Evolutionary conservation across 2,329 filamentous ascomycete genomes (phyloP).

Genomic region (Fusarium denticulatum): DNA sequence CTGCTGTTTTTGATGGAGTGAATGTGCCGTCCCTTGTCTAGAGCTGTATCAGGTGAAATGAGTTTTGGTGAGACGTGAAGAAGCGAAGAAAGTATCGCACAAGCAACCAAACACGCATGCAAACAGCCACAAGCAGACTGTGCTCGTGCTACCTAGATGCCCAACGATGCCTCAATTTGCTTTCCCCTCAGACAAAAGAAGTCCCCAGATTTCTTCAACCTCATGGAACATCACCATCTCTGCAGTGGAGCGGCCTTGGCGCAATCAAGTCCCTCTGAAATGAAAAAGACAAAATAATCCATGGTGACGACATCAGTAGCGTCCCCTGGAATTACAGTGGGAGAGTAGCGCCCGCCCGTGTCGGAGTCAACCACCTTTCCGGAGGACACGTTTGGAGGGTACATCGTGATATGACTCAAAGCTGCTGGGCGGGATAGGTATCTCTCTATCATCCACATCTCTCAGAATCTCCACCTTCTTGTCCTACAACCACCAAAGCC

Average conservation of each 20-base stretch:
- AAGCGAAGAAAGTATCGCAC: constrained; percentile 4
- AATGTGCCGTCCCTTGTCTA: background rate
- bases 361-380: constrained; percentile 31
- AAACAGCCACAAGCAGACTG: background rate
- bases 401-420: background rate
- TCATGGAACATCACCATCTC: constrained; percentile 21
- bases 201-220: background rate
- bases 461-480: constrained; percentile 28
- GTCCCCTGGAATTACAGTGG: constrained; percentile 38
- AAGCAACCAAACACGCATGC: background rate
- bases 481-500: constrained; percentile 31
- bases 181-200: background rate
- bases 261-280: constrained; percentile 21
- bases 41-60: constrained; percentile 24
- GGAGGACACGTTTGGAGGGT: constrained; percentile 16
- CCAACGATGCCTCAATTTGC: background rate
- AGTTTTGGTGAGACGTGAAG: constrained; percentile 25
- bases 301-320: constrained; percentile 38
- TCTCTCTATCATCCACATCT: constrained; percentile 2
- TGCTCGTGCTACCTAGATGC: background rate
- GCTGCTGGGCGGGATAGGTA: background rate
- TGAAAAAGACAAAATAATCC: constrained; percentile 8
- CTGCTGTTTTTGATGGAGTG: background rate
- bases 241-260: constrained; percentile 23
- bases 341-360: constrained; percentile 12